A percentile compares a stretch with the other conserved stretches of the same genome.
phyloP scores from a whole-genome alignment of 2,329 filamentous ascomycete genomes.

The Fusarium miscanthi region DNA sequence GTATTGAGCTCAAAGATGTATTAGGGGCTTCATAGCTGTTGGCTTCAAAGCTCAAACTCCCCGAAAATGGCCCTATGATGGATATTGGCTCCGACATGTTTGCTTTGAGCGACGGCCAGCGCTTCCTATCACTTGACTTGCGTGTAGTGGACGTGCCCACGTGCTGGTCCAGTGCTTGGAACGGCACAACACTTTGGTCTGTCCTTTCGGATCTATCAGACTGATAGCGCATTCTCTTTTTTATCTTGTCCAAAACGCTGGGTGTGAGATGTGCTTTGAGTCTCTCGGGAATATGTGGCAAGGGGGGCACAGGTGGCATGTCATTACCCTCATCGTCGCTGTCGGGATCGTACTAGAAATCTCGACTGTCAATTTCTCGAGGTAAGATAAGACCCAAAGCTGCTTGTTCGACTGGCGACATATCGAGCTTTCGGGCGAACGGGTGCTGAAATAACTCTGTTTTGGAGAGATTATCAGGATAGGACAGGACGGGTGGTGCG shows the following conservation, averaged over 20 bases:
- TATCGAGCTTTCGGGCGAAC: slow-evolving; percentile 46
- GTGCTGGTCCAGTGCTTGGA: not conserved
- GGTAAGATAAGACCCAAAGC: slow-evolving; percentile 51
- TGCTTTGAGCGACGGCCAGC: slow-evolving; percentile 33
- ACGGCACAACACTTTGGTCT: slow-evolving; percentile 1
- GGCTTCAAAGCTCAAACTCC: not conserved
- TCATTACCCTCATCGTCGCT: slow-evolving; percentile 48
- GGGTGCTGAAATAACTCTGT: slow-evolving; percentile 53
- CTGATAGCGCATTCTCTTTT: slow-evolving; percentile 44
- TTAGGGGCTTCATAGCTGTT: not conserved
- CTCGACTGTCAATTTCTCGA: slow-evolving; percentile 48
- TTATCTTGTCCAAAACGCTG: slow-evolving; percentile 44
- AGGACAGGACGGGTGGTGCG: slow-evolving; percentile 47
- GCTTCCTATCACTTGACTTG: slow-evolving; percentile 19
- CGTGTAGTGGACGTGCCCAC: not conserved
- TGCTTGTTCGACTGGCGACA: slow-evolving; percentile 46
- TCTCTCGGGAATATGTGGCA: slow-evolving; percentile 50
- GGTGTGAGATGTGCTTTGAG: slow-evolving; percentile 39
- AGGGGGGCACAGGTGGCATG: slow-evolving; percentile 41
- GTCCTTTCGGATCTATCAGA: slow-evolving; percentile 20
- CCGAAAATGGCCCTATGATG: not conserved
- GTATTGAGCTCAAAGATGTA: not conserved
- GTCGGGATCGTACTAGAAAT: slow-evolving; percentile 54
- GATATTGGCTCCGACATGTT: slow-evolving; percentile 43
- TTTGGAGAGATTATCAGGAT: slow-evolving; percentile 50